A percentile compares a stretch with the other conserved stretches of the same genome.
phyloP scores from a whole-genome alignment of 306 rosid genomes.

The Cercis canadensis region DNA sequence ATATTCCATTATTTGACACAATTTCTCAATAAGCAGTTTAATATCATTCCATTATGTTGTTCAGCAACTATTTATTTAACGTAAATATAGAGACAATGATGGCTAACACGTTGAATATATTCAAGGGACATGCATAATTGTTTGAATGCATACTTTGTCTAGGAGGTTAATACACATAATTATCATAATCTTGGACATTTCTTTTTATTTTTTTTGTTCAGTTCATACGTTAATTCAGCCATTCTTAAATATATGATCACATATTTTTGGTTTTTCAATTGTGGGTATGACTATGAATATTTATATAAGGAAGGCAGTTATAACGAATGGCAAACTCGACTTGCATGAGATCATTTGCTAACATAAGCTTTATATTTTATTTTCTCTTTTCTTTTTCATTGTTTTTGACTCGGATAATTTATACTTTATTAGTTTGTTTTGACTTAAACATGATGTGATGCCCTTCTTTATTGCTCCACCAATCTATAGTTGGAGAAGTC shows the following conservation, averaged over 20 bases:
- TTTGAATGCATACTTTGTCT: slow-evolving; percentile 45
- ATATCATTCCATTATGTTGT: slow-evolving; percentile 17
- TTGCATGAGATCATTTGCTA: not conserved
- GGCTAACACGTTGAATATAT: slow-evolving; percentile 3
- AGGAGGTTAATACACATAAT: slow-evolving; percentile 10
- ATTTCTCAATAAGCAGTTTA: not conserved
- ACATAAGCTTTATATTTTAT: not conserved
- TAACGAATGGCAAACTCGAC: too few species aligned
- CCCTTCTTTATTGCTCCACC: slow-evolving; percentile 1
- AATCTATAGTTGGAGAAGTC: not conserved
- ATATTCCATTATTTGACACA: not conserved
- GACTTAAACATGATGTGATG: slow-evolving; percentile 25
- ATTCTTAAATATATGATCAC: too few species aligned
- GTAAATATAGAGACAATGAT: slow-evolving; percentile 31
- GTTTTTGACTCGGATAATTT: not conserved
- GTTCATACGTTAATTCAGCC: not conserved
- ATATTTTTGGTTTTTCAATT: too few species aligned
- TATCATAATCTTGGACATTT: not conserved
- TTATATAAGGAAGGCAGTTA: too few species aligned
- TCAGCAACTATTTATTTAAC: slow-evolving; percentile 17
- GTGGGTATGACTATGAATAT: too few species aligned
- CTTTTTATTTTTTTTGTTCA: not conserved
- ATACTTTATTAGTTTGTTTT: not conserved
- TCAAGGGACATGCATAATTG: slow-evolving; percentile 28
- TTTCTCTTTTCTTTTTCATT: too few species aligned